Conservation (phyloP, 2,329 filamentous ascomycete genomes). For the Clonostachys solani region DNA sequence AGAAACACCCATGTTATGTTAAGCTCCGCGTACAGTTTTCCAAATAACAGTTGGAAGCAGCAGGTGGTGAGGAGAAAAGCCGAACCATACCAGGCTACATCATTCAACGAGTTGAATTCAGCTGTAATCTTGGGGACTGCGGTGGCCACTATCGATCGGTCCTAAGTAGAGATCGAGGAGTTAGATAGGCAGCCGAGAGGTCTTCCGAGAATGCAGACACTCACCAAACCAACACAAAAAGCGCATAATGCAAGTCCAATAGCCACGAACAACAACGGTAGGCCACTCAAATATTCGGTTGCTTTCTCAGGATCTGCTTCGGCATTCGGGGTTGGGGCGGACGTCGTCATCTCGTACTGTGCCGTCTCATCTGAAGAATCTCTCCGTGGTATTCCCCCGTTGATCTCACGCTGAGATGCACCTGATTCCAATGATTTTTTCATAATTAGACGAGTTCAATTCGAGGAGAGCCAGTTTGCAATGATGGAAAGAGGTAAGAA, state of each 20-base stretch:
- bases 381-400: too few relatives aligned
- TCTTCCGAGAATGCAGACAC: too few relatives aligned
- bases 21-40: slow-evolving; percentile 50
- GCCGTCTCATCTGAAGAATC: too few relatives aligned
- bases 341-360: too few relatives aligned
- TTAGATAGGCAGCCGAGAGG: not conserved
- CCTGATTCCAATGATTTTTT: too few relatives aligned
- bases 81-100: slow-evolving; percentile 62
- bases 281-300: not conserved
- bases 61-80: slow-evolving; percentile 32
- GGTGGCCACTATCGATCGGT: slow-evolving; percentile 55
- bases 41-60: slow-evolving; percentile 40
- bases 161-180: not conserved
- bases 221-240: not conserved
- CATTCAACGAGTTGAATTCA: slow-evolving; percentile 51
- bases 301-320: too few relatives aligned
- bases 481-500: too few relatives aligned
- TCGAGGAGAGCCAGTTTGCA: too few relatives aligned
- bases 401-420: too few relatives aligned
- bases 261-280: not conserved
- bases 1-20: slow-evolving; percentile 19
- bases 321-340: too few relatives aligned
- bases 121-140: slow-evolving; percentile 12
- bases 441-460: too few relatives aligned
- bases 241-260: not conserved